Evolutionary conservation across 1,284 basidiomycete genomes (phyloP), one percentile per base, ranked within the genome.

Genomic region (Rhodofomes roseus): DNA sequence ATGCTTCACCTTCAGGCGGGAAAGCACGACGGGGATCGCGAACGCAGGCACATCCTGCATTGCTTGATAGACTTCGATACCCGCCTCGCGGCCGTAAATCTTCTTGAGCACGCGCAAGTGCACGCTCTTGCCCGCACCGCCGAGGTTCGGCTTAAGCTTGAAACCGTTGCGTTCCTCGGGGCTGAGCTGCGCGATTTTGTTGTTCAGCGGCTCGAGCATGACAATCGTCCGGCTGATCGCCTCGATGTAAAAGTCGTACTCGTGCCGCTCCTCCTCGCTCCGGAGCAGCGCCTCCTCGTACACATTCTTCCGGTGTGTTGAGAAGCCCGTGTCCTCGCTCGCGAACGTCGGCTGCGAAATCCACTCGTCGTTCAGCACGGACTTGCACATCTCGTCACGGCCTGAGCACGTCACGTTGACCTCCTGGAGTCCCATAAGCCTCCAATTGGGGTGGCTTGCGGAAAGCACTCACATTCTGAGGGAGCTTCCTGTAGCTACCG

Each of bases 171-270:
- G 86, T 66, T 98, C 96, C 60, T 96, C 94, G 0, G 81, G 80
- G 57, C 82, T 83, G 76, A 98, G 88, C 64, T 87, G 85, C 20
- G 86, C 81, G 68, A 98, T 95, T 73, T 96, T 93, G 72, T 89
- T 89, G 69, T 91, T 90, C 65, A 98, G 89, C 1, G 96, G 95
- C 70, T 99, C 96, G 27, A 99, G 87, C 66, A 95, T 82, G 7
- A 86, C 83, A 67, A 98, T 96, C 8, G 96, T 98, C 54, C 95
- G 90, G 22, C 90, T 82, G 68, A 98, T 93, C n/a, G 95, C 96
- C 71, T 98, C 96, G 68, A 98, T 95, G 74, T 99, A 95, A 79
- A 97, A 99, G 74, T 98, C 96, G 73, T 98, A 99, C 75, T 98
- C 96, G 76, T 98, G 96, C 11, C 96, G 87, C 74, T 99, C 97